A percentile compares a stretch with the other conserved stretches of the same genome.
These are phyloP conservation scores for Echinochloa phyllopogon DNA, from an alignment of 176 grass and related monocot genomes.

Conservation along the genomic window DNA sequence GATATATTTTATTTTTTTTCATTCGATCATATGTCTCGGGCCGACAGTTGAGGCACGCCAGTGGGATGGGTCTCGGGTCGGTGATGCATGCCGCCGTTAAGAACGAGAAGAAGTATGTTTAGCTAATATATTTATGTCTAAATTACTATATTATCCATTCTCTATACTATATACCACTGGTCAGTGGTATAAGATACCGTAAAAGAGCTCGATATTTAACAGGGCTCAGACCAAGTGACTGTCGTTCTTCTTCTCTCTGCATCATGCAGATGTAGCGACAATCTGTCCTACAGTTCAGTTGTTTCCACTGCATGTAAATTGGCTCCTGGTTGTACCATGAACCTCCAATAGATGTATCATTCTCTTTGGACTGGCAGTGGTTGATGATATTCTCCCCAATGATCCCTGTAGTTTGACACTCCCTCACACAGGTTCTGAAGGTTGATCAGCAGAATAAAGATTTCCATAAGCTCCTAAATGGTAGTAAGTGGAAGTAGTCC, in stretches of 20 bases:
- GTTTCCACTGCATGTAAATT: slow-evolving; percentile 77
- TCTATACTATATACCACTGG: too few species aligned
- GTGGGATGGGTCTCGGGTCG: too few species aligned
- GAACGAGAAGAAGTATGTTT: too few species aligned
- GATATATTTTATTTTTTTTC: too few species aligned
- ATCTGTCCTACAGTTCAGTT: slow-evolving; percentile 74
- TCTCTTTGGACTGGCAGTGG: slow-evolving; percentile 53
- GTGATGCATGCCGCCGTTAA: too few species aligned
- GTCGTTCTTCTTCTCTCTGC: slow-evolving; percentile 73
- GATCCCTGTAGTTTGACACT: slow-evolving; percentile 67
- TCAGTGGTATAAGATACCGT: too few species aligned
- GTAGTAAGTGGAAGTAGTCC: background rate
- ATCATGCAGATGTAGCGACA: slow-evolving; percentile 92
- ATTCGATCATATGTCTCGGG: too few species aligned
- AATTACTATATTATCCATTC: too few species aligned
- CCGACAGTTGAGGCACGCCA: too few species aligned
- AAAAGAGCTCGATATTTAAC: slow-evolving; percentile 96
- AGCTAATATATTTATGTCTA: too few species aligned
- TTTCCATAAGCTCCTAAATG: slow-evolving; percentile 26
- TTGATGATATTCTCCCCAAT: slow-evolving; percentile 47
- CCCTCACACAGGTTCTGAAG: slow-evolving; percentile 70
- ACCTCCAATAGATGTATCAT: slow-evolving; percentile 47
- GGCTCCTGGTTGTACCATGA: slow-evolving; percentile 72
- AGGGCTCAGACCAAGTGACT: slow-evolving; percentile 62
- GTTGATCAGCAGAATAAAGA: slow-evolving; percentile 9